Evolutionary conservation across 176 grass and related monocot genomes (phyloP), one percentile per base, ranked within the genome.

Genomic region (Avena insularis): DNA sequence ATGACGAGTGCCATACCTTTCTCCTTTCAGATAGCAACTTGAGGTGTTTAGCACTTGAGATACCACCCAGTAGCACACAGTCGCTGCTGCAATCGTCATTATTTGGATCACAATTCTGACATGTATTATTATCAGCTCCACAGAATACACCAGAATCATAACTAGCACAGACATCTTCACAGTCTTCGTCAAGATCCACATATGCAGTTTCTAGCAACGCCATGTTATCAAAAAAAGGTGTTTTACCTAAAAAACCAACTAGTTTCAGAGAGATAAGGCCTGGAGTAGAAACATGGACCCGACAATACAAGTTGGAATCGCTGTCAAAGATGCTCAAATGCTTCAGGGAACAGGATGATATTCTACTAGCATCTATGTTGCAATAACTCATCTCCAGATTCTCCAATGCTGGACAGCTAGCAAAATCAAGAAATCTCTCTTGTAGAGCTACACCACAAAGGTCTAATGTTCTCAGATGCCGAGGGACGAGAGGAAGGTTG

Each of bases 151-250:
- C 66, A 17, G 66, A 17, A 33, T 69, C 6, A 69, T 69, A 69
- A 38, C 15, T 69, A 33, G 38, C 1, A 40, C 66, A 69, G 15
- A 38, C 15, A 69, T 72, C 69, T 2, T 45, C 11, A 10, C 10
- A 72, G 1, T 43, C 4, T 12, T 21, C 0, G 19, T 2, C 14
- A 47, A 72, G 69, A 21, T 12, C 2, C 19, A 72, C 69, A 72
- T 15, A 47, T 47, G 69, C 69, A 13, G 1, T 47, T 19, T 46
- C 19, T 12, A 72, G 69, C 69, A 72, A 46, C 7, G 6, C 5
- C 43, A 75, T 48, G 72, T 75, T 75, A 16, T 51, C 74, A 45
- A 86, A 49, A 2, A 86, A 3, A 45, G 85, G 85, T 16, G 77
- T 21, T 9, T 1, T 15, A 1, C 0, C 12, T 0, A 0, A 1